Conservation (phyloP, 2,329 filamentous ascomycete genomes). For the Microdochium trichocladiopsis region DNA sequence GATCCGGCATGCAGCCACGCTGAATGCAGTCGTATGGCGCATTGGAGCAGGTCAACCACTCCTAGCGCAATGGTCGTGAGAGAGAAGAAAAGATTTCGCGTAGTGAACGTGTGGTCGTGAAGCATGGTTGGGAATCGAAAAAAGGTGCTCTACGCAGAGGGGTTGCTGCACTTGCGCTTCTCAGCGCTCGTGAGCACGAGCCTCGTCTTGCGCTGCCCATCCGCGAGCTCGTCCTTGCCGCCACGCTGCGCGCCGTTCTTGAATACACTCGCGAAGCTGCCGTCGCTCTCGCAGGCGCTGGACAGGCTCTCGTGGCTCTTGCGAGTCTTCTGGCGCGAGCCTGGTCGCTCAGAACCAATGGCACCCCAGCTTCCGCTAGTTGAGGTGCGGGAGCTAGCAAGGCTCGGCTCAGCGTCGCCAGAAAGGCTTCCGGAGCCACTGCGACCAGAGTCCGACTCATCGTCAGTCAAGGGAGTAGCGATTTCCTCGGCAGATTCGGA, state of each 20-base stretch:
- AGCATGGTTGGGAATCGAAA: not conserved
- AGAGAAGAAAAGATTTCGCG: not conserved
- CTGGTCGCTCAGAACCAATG: conserved; percentile 81
- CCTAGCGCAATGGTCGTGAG: not conserved
- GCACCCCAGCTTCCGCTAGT: conserved; percentile 69
- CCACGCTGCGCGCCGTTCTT: conserved; percentile 49
- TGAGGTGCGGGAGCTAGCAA: conserved; percentile 69
- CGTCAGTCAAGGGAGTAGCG: conserved; percentile 64
- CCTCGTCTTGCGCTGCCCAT: conserved; percentile 72
- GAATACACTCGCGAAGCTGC: conserved; percentile 61
- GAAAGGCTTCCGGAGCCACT: conserved; percentile 76
- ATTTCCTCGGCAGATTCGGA: conserved; percentile 68
- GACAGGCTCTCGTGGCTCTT: conserved; percentile 59
- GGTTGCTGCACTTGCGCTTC: conserved; percentile 68
- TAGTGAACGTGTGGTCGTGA: not conserved
- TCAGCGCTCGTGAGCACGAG: conserved; percentile 83
- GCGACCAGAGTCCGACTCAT: conserved; percentile 64
- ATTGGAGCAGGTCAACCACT: not conserved
- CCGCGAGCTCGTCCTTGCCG: conserved; percentile 46
- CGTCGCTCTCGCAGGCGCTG: conserved; percentile 48
- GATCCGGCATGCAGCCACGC: not conserved
- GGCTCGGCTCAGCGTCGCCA: conserved; percentile 60
- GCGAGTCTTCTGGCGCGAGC: conserved; percentile 58
- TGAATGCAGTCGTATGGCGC: not conserved
- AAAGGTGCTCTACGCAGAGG: not conserved